Percentiles rank a stretch among this genome's conserved stretches.
Conservation (phyloP, 2,329 filamentous ascomycete genomes). For the Berkeleyomyces basicola region DNA sequence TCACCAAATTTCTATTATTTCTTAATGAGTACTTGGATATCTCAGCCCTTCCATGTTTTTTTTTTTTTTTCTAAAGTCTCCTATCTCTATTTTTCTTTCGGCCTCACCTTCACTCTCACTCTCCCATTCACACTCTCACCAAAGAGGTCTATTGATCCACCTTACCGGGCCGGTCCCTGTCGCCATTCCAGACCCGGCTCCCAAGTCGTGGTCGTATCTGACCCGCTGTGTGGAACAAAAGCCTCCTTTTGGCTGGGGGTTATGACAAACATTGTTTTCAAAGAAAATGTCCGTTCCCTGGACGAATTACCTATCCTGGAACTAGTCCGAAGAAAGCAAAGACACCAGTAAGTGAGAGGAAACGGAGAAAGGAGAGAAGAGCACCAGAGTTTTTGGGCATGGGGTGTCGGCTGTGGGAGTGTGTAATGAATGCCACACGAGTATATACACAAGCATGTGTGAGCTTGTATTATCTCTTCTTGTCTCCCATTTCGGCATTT, state of each 20-base stretch:
- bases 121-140: not conserved
- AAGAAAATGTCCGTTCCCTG: constrained; percentile 2
- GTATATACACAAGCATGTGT: too few species aligned
- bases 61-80: not conserved
- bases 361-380: not conserved
- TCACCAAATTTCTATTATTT: too few species aligned
- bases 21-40: too few species aligned
- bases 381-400: not conserved
- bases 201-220: not conserved
- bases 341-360: not conserved
- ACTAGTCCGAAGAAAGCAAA: constrained; percentile 2
- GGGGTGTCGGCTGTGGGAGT: not conserved
- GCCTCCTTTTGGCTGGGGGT: not conserved
- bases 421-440: not conserved
- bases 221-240: not conserved
- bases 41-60: not conserved
- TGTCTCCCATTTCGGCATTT: constrained; percentile 1
- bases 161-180: not conserved
- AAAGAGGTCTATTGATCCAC: not conserved
- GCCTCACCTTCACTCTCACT: not conserved
- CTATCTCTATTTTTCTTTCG: not conserved
- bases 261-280: constrained; percentile 3
- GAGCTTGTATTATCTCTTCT: not conserved
- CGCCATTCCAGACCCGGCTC: not conserved
- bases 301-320: not conserved